Base-by-base conservation (phyloP, 192 early-diverging fungal genomes). In the Dissophora globulifera region DNA sequence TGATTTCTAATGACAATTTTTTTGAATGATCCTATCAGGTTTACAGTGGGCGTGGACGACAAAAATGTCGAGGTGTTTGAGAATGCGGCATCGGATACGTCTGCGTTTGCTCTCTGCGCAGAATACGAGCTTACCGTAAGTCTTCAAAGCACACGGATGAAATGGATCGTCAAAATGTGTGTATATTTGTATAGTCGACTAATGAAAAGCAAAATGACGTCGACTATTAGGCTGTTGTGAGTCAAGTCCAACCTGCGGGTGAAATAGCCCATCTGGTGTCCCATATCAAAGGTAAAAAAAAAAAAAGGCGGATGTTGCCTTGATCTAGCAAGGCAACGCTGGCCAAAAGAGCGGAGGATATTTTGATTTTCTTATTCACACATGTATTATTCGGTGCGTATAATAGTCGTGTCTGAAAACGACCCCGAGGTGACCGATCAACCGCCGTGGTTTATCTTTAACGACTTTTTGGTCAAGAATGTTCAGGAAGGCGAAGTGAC, bases 391-490 rank as follows among this genome's bases (percentile, higher is more conserved):
- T n/a, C n/a, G n/a, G n/a, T n/a, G n/a, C n/a, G n/a, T n/a, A n/a
- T n/a, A n/a, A 79, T 64, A 74, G 70, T 75, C 7, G 29, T 60
- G 6, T 53, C 54, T 4, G 70, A 75, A 0, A 75, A 75, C 49
- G 84, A 84, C 53, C 60, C 79, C 50, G 74, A 78, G 15, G 48
- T 46, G 17, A 59, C 78, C 41, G 72, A 84, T 19, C 47, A 41
- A 32, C 59, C 58, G 0, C 78, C 87, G 29, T 99, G 97, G 97
- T 86, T 92, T 62, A 71, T 97, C 12, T 96, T 99, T 74, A 99
- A 99, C 72, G 96, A 98, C 80, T 99, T 99, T 71, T 81, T 94
- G 40, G 97, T 98, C 1, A 91, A 93, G 52, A 84, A 84, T 5
- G 86, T 94, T 2, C 70, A 83, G 17, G 85, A 86, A n/a, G 67